Evolutionary conservation across 306 rosid species (phyloP).

Genomic region (Citrullus mucosospermus): DNA sequence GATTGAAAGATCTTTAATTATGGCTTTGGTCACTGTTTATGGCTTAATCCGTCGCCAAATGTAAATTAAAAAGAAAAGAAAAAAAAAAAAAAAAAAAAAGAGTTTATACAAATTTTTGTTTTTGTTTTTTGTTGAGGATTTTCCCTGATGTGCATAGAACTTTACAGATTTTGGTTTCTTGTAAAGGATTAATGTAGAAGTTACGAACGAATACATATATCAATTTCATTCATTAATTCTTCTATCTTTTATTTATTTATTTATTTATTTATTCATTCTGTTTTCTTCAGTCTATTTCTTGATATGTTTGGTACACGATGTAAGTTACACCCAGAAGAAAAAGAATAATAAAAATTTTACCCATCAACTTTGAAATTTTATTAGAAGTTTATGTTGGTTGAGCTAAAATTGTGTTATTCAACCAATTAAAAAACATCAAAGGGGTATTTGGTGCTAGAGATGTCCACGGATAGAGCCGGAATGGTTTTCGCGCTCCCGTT

Average conservation of each 20-base stretch:
- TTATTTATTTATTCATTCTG: neutral
- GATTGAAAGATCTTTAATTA: constrained; percentile 45
- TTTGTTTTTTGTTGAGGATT: neutral
- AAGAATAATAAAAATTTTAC: too few relatives aligned
- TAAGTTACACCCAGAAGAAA: too few relatives aligned
- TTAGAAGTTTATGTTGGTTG: too few relatives aligned
- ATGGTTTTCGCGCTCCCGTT: too few relatives aligned
- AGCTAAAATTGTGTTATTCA: too few relatives aligned
- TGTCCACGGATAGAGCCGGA: too few relatives aligned
- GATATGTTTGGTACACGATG: too few relatives aligned
- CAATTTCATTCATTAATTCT: neutral
- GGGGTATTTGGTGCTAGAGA: too few relatives aligned
- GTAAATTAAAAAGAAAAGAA: constrained; percentile 2
- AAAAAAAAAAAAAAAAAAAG: too few relatives aligned
- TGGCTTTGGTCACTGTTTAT: constrained; percentile 49
- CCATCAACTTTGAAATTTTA: too few relatives aligned
- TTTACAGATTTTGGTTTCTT: neutral
- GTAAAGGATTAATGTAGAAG: neutral
- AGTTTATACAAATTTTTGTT: neutral
- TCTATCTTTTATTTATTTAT: too few relatives aligned
- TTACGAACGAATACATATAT: neutral
- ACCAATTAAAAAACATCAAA: too few relatives aligned
- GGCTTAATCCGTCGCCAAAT: constrained; percentile 49
- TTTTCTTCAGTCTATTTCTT: neutral
- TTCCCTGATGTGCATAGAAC: neutral